Conservation (phyloP, 2,329 filamentous ascomycete species). For the Thyridium curvatum region DNA sequence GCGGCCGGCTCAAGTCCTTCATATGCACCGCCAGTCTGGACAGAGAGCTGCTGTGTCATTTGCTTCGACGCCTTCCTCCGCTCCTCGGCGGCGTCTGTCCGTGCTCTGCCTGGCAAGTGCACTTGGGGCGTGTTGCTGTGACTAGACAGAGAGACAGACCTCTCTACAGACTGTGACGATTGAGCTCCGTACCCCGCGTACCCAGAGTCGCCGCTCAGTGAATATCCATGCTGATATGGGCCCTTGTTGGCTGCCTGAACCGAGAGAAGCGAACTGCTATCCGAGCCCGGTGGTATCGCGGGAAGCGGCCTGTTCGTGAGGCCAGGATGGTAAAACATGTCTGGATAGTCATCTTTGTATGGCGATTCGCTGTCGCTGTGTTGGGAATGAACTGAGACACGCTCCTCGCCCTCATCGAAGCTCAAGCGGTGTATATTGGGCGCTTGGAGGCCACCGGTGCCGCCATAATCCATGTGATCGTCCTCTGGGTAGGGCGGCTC, state of each 20-base stretch:
- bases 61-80: constrained; percentile 41
- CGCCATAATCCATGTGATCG: constrained; percentile 71
- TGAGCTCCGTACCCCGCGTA: constrained; percentile 41
- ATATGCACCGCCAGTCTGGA: constrained; percentile 24
- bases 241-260: constrained; percentile 38
- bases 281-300: constrained; percentile 56
- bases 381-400: constrained; percentile 48
- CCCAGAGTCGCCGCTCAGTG: constrained; percentile 40
- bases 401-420: constrained; percentile 90
- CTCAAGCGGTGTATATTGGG: constrained; percentile 70
- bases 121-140: constrained; percentile 76
- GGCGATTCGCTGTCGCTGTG: constrained; percentile 60
- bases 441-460: constrained; percentile 81
- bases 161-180: constrained; percentile 38
- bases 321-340: constrained; percentile 91
- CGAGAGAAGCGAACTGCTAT: constrained; percentile 48
- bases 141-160: constrained; percentile 77
- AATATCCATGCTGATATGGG: constrained; percentile 42
- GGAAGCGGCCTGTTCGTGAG: constrained; percentile 60
- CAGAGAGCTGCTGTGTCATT: constrained; percentile 44
- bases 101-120: constrained; percentile 79
- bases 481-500: constrained; percentile 43
- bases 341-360: constrained; percentile 67
- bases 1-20: too few relatives aligned
- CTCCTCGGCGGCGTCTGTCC: constrained; percentile 83